phyloP scores from a whole-genome alignment of 2,329 filamentous ascomycete species.

The Hymenoscyphus fructigenus region DNA sequence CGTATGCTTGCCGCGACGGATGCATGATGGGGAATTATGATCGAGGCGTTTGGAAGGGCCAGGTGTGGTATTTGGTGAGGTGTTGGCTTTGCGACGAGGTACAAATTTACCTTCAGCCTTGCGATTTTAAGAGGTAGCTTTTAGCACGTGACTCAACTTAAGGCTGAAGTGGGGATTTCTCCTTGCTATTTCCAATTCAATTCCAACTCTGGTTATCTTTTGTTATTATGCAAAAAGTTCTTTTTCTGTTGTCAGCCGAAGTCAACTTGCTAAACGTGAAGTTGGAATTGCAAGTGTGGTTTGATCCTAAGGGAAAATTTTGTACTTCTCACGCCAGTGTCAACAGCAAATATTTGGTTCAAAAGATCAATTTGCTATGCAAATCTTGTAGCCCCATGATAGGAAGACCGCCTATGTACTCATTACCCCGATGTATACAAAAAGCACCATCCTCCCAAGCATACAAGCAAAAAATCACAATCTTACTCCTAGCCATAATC shows the following conservation, averaged over 20 bases:
- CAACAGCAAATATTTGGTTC: neutral
- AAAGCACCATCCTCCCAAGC: neutral
- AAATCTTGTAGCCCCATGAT: neutral
- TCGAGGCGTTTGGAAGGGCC: neutral
- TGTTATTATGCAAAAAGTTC: no score
- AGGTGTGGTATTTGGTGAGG: neutral
- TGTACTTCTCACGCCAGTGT: neutral
- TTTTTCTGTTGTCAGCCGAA: neutral
- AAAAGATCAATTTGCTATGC: neutral
- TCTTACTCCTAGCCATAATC: neutral
- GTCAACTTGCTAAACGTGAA: neutral
- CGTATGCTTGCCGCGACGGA: conserved; percentile 87
- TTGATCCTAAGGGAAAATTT: neutral
- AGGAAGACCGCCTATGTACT: neutral
- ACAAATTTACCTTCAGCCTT: conserved; percentile 6
- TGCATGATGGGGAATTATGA: conserved; percentile 56
- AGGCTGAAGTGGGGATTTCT: conserved; percentile 4
- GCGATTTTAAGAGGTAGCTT: neutral
- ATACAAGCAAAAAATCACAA: neutral
- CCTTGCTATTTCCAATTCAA: neutral
- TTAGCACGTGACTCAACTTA: conserved; percentile 4
- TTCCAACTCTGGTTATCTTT: neutral
- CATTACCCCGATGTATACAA: neutral
- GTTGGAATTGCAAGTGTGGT: neutral
- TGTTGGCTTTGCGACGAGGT: conserved; percentile 3